Base-by-base conservation (phyloP, 305 asterid genomes). In the Fraxinus greggii region DNA sequence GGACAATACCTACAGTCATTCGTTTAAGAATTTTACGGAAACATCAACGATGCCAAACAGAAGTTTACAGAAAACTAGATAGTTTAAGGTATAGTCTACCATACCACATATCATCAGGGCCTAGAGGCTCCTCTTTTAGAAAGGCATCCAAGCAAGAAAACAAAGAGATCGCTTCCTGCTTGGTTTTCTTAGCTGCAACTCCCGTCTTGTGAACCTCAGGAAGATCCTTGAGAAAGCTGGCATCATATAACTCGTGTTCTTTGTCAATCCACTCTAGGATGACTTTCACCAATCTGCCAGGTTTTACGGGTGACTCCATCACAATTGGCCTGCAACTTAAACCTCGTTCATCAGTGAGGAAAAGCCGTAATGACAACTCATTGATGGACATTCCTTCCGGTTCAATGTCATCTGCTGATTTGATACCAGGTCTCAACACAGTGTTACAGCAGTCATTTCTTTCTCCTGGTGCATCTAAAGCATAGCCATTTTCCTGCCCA, bases 31-130 rank as follows among this genome's bases (percentile, higher is more conserved):
- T 7, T 24, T 63, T 63, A 69, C 63, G 36, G 7, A 35, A 26
- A 24, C 26, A 75, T 35, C 15, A 23, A 40, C 12, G 23, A 45
- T 7, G n/a, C 35, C 77, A 82, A 73, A 24, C 36, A 2, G 74
- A 67, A 67, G 74, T 13, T 4, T 5, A 15, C 75, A 31, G 23
- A 31, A 69, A 65, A 65, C 33, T 3, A 29, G 23, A 2, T 13
- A 51, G 29, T 77, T 77, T 54, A 63, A 21, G 26, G 24, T 19
- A 75, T 75, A 67, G 38, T 84, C 65, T 63, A 70, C 51, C 76
- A 26, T 90, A 94, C 98, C 99, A 96, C 99, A 94, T 96, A 86
- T 96, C 99, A 86, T 94, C 98, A 56, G 97, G 99, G 69, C 98
- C 98, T 33, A 96, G 85, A 31, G 98, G 98, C 86, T 96, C 99